phyloP scores from a whole-genome alignment of 345 rosid genomes.

The Litchi chinensis region DNA sequence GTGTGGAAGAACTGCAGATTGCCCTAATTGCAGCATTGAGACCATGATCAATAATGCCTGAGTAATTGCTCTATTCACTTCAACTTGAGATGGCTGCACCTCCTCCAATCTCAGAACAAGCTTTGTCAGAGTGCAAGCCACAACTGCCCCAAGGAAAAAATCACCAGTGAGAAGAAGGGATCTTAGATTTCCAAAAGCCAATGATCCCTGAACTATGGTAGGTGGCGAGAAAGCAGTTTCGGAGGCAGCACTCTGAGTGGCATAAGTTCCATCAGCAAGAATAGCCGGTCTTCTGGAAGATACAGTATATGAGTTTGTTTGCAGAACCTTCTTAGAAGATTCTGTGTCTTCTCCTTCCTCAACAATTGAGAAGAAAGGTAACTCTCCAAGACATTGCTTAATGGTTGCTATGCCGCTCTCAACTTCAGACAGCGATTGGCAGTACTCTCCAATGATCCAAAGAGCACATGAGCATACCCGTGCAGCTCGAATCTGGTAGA shows the following conservation, averaged over 20 bases:
- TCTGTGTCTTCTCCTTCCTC: constrained; percentile 75
- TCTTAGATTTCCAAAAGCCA: constrained; percentile 78
- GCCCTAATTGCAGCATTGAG: constrained; percentile 93
- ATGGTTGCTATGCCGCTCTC: constrained; percentile 79
- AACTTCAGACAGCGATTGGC: constrained; percentile 84
- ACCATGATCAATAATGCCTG: constrained; percentile 86
- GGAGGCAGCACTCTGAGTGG: constrained; percentile 91
- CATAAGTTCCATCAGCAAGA: constrained; percentile 92
- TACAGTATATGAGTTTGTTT: constrained; percentile 52
- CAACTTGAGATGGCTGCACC: constrained; percentile 79
- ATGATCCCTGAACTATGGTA: constrained; percentile 73
- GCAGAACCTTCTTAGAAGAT: constrained; percentile 58
- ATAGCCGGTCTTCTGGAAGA: constrained; percentile 85
- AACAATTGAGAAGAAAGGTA: constrained; percentile 70
- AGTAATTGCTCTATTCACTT: constrained; percentile 65
- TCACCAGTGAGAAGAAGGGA: constrained; percentile 92
- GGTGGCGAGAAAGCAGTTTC: constrained; percentile 86
- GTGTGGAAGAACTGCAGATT: constrained; percentile 82
- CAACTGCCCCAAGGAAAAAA: constrained; percentile 98
- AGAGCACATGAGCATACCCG: constrained; percentile 89
- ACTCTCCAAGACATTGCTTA: constrained; percentile 87
- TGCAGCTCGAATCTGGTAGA: constrained; percentile 87
- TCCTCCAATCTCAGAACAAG: constrained; percentile 92
- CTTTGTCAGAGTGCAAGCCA: constrained; percentile 87
- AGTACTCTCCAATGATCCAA: constrained; percentile 92